A percentile compares a stretch with the other conserved stretches of the same genome.
Evolutionary conservation across 208 protist genomes (phyloP).

Genomic region (Phytomonas sp.): DNA sequence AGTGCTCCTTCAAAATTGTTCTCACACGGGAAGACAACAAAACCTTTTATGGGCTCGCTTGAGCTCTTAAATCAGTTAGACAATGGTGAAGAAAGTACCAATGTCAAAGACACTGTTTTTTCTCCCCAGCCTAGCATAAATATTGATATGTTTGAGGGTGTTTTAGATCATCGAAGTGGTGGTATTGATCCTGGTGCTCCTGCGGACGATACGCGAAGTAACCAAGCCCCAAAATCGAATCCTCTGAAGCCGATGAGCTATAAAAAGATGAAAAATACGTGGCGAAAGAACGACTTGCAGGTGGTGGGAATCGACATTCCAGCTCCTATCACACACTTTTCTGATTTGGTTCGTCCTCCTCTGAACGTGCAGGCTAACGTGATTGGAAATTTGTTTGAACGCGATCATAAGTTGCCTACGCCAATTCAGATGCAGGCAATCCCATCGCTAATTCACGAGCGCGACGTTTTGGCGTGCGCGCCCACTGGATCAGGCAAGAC

Average conservation of each 20-base stretch:
- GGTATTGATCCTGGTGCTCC: constrained; percentile 1
- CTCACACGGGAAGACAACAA: constrained; percentile 16
- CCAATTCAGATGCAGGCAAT: constrained; percentile 97
- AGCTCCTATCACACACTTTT: constrained; percentile 80
- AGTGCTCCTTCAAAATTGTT: constrained; percentile 55
- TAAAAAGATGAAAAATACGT: constrained; percentile 77
- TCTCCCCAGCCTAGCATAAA: constrained; percentile 37
- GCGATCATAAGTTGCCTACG: constrained; percentile 88
- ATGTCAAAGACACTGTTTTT: constrained; percentile 17
- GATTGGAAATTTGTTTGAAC: constrained; percentile 74
- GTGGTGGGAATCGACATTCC: constrained; percentile 72
- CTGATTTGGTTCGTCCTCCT: constrained; percentile 69
- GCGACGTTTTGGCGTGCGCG: constrained; percentile 86
- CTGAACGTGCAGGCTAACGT: constrained; percentile 64
- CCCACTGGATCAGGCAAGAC: constrained; percentile 95
- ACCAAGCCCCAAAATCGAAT: constrained; percentile 12
- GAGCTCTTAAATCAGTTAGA: constrained; percentile 5
- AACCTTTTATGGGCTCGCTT: constrained; percentile 9
- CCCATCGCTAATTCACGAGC: constrained; percentile 79
- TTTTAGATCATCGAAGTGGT: constrained; percentile 1
- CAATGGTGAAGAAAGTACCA: constrained; percentile 8
- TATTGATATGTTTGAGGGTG: constrained; percentile 44
- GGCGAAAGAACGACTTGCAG: constrained; percentile 70
- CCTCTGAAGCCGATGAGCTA: constrained; percentile 64
- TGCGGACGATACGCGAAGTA: not conserved